Conservation (phyloP, 208 protist species). For the Trypanosoma lewisi region DNA sequence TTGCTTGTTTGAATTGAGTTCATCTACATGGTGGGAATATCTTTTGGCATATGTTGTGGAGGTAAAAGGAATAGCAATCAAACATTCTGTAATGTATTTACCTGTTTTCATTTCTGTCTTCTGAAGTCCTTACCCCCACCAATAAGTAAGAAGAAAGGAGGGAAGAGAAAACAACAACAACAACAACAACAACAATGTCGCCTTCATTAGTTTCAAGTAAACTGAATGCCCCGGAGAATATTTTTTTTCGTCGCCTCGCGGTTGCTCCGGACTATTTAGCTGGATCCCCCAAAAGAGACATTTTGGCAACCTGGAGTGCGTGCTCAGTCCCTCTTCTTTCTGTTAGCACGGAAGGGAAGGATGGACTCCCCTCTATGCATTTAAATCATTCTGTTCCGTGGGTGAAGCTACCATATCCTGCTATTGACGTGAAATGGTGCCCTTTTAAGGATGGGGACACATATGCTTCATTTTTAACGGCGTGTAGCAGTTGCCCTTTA, state of each 20-base stretch:
- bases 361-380: conserved; percentile 5
- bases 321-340: conserved; percentile 25
- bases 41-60: too few species aligned
- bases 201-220: not conserved
- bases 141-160: too few species aligned
- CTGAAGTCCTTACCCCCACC: too few species aligned
- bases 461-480: conserved; percentile 58
- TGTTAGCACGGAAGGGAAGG: not conserved
- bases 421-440: conserved; percentile 74
- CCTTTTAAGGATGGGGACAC: conserved; percentile 55
- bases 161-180: too few species aligned
- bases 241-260: conserved; percentile 51
- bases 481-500: conserved; percentile 52
- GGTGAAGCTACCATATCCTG: conserved; percentile 60
- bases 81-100: too few species aligned
- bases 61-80: too few species aligned
- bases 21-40: too few species aligned
- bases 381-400: conserved; percentile 24
- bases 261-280: conserved; percentile 47
- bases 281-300: conserved; percentile 10
- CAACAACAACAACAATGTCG: conserved; percentile 4
- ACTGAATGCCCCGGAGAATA: conserved; percentile 14
- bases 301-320: conserved; percentile 47
- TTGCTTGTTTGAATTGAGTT: too few species aligned
- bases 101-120: too few species aligned